Evolutionary conservation across 202 grass and related monocot species (phyloP).

Genomic region (Cymbopogon flexuosus): DNA sequence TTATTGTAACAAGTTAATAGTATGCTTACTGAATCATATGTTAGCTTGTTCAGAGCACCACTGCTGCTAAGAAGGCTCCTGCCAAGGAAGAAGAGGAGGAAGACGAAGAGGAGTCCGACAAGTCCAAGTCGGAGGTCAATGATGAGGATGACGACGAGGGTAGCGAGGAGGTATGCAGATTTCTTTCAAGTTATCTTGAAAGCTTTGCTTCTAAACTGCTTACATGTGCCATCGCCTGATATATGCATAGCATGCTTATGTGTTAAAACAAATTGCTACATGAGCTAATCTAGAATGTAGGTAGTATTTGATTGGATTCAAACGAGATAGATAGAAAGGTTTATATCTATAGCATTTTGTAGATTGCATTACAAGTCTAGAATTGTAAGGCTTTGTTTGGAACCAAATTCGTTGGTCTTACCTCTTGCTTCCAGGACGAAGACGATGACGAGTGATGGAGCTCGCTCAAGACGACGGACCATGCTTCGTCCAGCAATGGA

Average conservation of each 20-base stretch:
- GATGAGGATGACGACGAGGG: constrained; percentile 74
- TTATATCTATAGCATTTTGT: background rate
- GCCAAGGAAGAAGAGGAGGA: constrained; percentile 60
- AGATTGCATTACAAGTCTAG: background rate
- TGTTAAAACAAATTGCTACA: background rate
- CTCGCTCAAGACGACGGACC: background rate
- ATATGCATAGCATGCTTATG: background rate
- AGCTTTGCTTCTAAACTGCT: no score
- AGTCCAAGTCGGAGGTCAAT: constrained; percentile 79
- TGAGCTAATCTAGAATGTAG: background rate
- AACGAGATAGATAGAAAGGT: background rate
- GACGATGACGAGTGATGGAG: constrained; percentile 42
- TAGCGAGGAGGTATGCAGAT: constrained; percentile 57
- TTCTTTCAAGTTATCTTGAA: no score
- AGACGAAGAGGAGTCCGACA: constrained; percentile 81
- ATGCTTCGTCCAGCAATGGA: constrained; percentile 17
- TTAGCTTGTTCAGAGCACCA: constrained; percentile 18
- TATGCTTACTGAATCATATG: background rate
- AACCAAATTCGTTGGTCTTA: background rate
- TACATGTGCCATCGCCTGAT: background rate
- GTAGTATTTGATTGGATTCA: no score
- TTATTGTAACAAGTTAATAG: background rate
- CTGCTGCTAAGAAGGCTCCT: constrained; percentile 40
- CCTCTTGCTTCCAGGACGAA: constrained; percentile 32
- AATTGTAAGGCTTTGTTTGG: background rate